Evolutionary conservation across 768 basidiomycete genomes (phyloP), one percentile per base, ranked within the genome.

Genomic region (Lentinula detonsa): DNA sequence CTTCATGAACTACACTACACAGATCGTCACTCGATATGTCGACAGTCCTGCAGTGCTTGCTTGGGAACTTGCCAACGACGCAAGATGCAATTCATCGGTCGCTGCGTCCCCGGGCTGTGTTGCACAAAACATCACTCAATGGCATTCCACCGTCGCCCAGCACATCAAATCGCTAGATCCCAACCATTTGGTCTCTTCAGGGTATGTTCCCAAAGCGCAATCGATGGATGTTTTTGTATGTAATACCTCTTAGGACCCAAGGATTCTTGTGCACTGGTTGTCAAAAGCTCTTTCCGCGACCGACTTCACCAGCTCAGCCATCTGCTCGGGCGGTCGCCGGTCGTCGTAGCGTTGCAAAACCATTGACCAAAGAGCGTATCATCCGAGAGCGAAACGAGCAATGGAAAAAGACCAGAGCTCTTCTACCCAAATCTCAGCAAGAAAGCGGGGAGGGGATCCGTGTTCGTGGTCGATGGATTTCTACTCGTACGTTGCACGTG

Each of bases 1-100:
- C 5, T 88, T 86, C 70, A 74, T 76, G 73, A 83, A 87, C 63
- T 87, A 83, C 61, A 82, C 84, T 6, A 73, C 72, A 8, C 75
- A 80, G 42, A 67, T 88, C 21, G 82, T 85, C 9, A 72, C 76
- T 16, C 84, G 86, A 55, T 87, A 87, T 64, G 73, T 73, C 15
- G 77, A 84, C 54, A 78, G 76, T 56, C 70, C 86, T 3, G 71
- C 77, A n/a, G 67, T 88, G 57, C 77, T 88, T 62, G 71, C 71
- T 21, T 85, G 82, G 83, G 86, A 88, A 67, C 64, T 86, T 64
- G 87, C 85, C 18, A 88, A 88, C 67, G 87, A 88, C 65, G 76
- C 86, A 8, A 81, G 85, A 68, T 88, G 86, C 64, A 82, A 80
- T 60, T 87, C 86, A 11, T 79, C 81, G 5, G 33, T 87, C 2